phyloP scores from a whole-genome alignment of 2,329 filamentous ascomycete genomes.

The Exophiala aquamarina region DNA sequence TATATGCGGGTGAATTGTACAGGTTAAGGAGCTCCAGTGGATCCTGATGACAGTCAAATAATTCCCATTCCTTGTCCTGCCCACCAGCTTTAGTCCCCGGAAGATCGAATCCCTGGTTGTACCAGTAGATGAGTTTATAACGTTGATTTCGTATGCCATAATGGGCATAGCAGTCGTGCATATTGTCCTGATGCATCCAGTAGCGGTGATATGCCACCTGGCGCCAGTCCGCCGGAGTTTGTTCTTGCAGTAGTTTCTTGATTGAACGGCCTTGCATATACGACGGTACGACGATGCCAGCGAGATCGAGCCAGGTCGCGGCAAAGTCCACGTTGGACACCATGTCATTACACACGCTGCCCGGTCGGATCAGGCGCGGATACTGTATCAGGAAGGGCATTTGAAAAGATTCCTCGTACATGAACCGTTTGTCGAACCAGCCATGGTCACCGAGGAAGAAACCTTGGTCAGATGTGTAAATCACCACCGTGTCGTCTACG shows the following conservation, averaged over 20 bases:
- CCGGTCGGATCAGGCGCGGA: conserved; percentile 49
- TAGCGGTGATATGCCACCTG: conserved; percentile 57
- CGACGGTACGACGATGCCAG: too few relatives aligned
- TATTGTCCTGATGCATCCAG: conserved; percentile 56
- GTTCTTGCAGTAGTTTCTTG: too few relatives aligned
- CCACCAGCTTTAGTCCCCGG: conserved; percentile 41
- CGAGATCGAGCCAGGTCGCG: too few relatives aligned
- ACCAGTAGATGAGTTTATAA: conserved; percentile 60
- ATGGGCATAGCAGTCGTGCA: conserved; percentile 53
- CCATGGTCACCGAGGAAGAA: conserved; percentile 60
- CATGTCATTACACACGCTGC: too few relatives aligned
- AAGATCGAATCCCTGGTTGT: conserved; percentile 50
- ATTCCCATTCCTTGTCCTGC: conserved; percentile 53
- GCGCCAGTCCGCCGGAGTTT: too few relatives aligned
- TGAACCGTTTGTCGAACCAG: conserved; percentile 60
- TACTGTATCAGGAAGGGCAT: conserved; percentile 56
- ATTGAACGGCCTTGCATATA: too few relatives aligned
- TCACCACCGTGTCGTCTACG: conserved; percentile 49
- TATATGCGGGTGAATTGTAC: too few relatives aligned
- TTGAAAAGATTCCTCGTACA: conserved; percentile 59
- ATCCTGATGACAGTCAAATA: conserved; percentile 55
- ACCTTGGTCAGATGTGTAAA: conserved; percentile 58
- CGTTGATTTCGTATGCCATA: conserved; percentile 53
- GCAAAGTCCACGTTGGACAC: too few relatives aligned
- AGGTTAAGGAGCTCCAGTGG: conserved; percentile 54